Evolutionary conservation across 139 green algal species (phyloP), one percentile per base, ranked within the genome.

Genomic region (Chlamydomonas schloesseri): DNA sequence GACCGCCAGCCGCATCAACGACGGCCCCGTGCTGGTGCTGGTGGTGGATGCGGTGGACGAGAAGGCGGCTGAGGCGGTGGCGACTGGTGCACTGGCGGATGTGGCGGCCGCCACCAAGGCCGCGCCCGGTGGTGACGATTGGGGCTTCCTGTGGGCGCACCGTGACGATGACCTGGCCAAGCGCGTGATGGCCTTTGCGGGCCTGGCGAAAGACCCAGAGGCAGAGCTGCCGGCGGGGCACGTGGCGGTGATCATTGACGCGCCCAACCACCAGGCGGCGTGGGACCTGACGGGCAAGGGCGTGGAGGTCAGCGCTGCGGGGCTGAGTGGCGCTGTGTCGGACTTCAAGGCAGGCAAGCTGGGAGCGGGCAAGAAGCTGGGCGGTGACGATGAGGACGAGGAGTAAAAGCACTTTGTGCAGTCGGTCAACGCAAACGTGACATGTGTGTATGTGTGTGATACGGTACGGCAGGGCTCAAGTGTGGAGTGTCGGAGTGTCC

Each of bases 21-120:
- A 13, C 28, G 81, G 69, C 3, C 33, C 53, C 20, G 37, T 50
- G 81, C 33, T 87, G 31, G 24, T 87, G 81, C 69, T 87, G 31
- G 23, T 79, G n/a, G 37, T 71, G 50, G 55, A 46, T 26, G 33
- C 4, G 33, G 53, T 8, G 34, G 78, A 47, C 65, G 67, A 34
- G 5, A 68, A 11, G 3, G 42, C 4, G n/a, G 80, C 69, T 20
- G 80, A 77, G 65, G 65, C 50, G 23, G 57, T 75, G 26, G 69
- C 70, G 15, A 3, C 62, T 69, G 31, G 6, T 6, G 26, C 58
- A 14, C 53, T 79, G 69, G 55, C 21, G 21, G 1, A n/a, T 2
- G 78, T 84, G n/a, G 78, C 78, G 47, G 20, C 23, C 17, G 65
- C n/a, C 21, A 55, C 65, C 6, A 34, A 47, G 10, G 53, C 26